Evolutionary conservation across 495 filamentous ascomycete genomes (phyloP), one percentile per base, ranked within the genome.

Genomic region (Aspergillus campestris): DNA sequence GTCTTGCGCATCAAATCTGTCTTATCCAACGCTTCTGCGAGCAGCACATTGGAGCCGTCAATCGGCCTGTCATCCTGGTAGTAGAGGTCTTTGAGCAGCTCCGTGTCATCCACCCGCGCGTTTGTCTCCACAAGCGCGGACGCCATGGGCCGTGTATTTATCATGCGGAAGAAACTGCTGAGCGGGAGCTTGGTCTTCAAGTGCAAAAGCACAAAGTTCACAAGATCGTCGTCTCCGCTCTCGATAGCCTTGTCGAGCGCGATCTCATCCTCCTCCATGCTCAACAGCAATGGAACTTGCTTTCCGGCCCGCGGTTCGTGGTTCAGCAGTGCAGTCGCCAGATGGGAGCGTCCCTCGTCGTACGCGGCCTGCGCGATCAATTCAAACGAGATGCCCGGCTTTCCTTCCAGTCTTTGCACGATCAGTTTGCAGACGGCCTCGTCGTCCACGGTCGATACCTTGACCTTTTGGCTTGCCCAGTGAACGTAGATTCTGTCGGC

Each of bases 161-260:
- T 87, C 45, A 87, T 84, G 42, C 89, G 82, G 74, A 97, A 97
- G 71, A 98, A 98, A 45, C 77, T 82, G 2, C 89, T 84, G 2
- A 96, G 74, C 6, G 94, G 87, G 8, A 95, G 76, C 57, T 94
- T 96, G 65, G 87, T 87, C 67, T 87, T 91, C 13, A 98, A 70
- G 37, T 92, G 83, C 4, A 94, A 71, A 18, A 98, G 79, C 9
- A 97, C 94, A 55, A 82, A 92, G 60, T 86, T 85, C 29, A 97
- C 76, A 12, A 98, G 75, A 56, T 98, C 92, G 0, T 89, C 86
- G 60, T 98, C 92, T 31, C 94, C 94, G 48, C 86, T 92, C 56
- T 95, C 88, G 45, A 97, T 88, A 27, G 92, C 92, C 59, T 97
- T 98, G 66, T 98, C 92, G 3, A 98, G 82, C 0, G 92, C 92